Percentiles rank a stretch among this genome's conserved stretches.
Evolutionary conservation across 1,284 basidiomycete species (phyloP).

Genomic region (Ceratobasidium sp.): DNA sequence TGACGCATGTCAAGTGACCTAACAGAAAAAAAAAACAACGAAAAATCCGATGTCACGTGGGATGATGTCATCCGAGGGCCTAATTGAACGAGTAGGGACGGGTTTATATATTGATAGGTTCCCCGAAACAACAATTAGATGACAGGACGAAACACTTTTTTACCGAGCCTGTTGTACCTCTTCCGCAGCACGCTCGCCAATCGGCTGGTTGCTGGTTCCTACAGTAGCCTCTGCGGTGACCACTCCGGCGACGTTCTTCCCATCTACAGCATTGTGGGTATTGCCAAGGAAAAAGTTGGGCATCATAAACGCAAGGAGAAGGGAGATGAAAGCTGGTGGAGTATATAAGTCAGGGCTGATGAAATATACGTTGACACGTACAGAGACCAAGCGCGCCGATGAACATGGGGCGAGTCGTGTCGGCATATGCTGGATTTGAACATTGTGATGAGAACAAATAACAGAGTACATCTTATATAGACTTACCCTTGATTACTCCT

Average conservation of each 20-base stretch:
- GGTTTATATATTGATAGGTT: neutral
- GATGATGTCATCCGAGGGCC: neutral
- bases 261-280: slow-evolving; percentile 55
- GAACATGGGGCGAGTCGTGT: slow-evolving; percentile 36
- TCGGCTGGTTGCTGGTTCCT: slow-evolving; percentile 21
- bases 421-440: slow-evolving; percentile 21
- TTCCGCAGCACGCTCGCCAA: slow-evolving; percentile 9
- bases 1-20: neutral
- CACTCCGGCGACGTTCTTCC: slow-evolving; percentile 48
- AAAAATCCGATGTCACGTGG: slow-evolving; percentile 15
- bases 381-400: slow-evolving; percentile 38
- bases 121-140: neutral
- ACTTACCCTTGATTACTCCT: slow-evolving; percentile 49
- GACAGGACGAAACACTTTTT: neutral
- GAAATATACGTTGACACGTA: neutral
- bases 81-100: slow-evolving; percentile 3
- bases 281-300: slow-evolving; percentile 53
- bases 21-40: neutral
- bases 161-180: slow-evolving; percentile 5
- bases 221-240: slow-evolving; percentile 43
- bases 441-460: neutral
- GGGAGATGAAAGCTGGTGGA: slow-evolving; percentile 25
- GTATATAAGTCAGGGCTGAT: neutral
- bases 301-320: slow-evolving; percentile 51
- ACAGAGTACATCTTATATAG: neutral